Conservation (phyloP, 2,329 filamentous ascomycete genomes). For the Fusarium sp. region DNA sequence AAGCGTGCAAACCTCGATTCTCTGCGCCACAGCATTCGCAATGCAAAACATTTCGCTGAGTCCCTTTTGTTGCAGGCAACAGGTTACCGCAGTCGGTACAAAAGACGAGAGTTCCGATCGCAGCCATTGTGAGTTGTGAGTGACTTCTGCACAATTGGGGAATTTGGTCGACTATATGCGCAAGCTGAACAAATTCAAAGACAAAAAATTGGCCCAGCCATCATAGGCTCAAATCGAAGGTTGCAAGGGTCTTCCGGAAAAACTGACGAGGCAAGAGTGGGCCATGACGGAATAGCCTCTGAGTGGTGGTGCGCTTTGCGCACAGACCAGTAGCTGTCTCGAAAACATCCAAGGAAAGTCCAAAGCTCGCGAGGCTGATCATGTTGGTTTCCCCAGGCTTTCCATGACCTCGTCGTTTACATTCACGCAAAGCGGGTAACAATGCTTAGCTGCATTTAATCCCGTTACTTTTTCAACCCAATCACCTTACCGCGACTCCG, state of each 20-base stretch:
- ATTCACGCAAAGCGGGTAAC: constrained; percentile 27
- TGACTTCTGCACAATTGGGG: constrained; percentile 1
- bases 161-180: constrained; percentile 6
- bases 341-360: constrained; percentile 32
- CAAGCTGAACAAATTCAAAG: constrained; percentile 32
- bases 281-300: constrained; percentile 42
- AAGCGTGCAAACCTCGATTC: constrained; percentile 74
- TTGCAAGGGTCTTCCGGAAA: constrained; percentile 43
- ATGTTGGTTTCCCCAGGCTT: constrained; percentile 39
- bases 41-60: constrained; percentile 76
- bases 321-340: constrained; percentile 35
- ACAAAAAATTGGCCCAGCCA: constrained; percentile 43
- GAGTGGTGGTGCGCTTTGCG: constrained; percentile 34
- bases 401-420: constrained; percentile 27
- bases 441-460: constrained; percentile 41
- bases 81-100: constrained; percentile 94
- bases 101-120: constrained; percentile 91
- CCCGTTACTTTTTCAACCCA: not conserved
- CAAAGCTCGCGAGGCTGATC: constrained; percentile 41
- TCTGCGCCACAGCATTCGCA: constrained; percentile 89
- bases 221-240: constrained; percentile 34
- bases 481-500: not conserved
- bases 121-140: constrained; percentile 71
- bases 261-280: constrained; percentile 42
- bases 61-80: constrained; percentile 81